phyloP scores from a whole-genome alignment of 164 flowering plant genomes.

The Houttuynia cordata region DNA sequence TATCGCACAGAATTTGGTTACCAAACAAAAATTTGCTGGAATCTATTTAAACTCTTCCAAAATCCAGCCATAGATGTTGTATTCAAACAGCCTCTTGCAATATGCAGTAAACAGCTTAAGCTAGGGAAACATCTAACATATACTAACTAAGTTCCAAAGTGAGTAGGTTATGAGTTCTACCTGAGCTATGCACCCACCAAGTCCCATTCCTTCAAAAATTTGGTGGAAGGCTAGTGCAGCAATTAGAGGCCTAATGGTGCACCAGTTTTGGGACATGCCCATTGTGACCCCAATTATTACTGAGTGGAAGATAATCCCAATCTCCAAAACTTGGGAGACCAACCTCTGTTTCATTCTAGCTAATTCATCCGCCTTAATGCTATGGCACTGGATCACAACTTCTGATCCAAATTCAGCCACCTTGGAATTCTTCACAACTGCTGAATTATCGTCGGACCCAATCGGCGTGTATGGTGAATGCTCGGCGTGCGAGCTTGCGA shows the following conservation, averaged over 20 bases:
- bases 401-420: background rate
- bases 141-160: background rate
- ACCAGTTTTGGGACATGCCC: conserved; percentile 76
- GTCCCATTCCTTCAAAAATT: conserved; percentile 80
- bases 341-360: conserved; percentile 50
- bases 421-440: conserved; percentile 3
- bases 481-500: conserved; percentile 45
- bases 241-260: conserved; percentile 60
- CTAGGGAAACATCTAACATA: too few relatives aligned
- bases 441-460: conserved; percentile 3
- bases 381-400: conserved; percentile 2
- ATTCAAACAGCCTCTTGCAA: too few relatives aligned
- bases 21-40: too few relatives aligned
- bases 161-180: conserved; percentile 12
- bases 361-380: conserved; percentile 18
- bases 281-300: conserved; percentile 66
- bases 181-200: conserved; percentile 87
- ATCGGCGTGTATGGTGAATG: conserved; percentile 21
- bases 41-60: too few relatives aligned
- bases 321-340: conserved; percentile 67
- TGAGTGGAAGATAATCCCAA: conserved; percentile 69
- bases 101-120: too few relatives aligned
- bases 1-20: too few relatives aligned
- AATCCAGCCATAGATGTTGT: too few relatives aligned
- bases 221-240: conserved; percentile 73